These are phyloP conservation scores for Bidens hawaiensis DNA, from an alignment of 140 eudicot genomes.

Conservation along the genomic window DNA sequence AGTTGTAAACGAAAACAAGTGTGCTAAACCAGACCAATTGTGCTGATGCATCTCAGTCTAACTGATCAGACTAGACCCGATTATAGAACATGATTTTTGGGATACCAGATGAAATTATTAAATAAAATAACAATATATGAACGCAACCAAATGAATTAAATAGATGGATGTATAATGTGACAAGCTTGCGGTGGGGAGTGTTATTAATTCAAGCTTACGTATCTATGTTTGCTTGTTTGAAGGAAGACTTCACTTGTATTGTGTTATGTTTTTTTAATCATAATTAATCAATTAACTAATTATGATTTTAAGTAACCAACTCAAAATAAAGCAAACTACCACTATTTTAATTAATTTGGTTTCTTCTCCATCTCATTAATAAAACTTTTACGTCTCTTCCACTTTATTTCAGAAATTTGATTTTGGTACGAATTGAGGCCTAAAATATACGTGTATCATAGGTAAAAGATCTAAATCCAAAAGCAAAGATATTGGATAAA, in stretches of 20 bases:
- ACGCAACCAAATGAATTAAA: slow-evolving; percentile 21
- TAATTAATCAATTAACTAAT: background rate
- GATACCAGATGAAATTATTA: background rate
- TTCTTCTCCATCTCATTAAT: slow-evolving; percentile 12
- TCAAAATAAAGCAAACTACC: slow-evolving; percentile 27
- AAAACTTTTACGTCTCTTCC: background rate
- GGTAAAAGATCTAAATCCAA: background rate
- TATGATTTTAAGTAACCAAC: slow-evolving; percentile 13
- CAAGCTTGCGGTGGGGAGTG: slow-evolving; percentile 35
- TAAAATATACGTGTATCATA: background rate
- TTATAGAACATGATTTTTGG: background rate
- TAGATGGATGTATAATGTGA: slow-evolving; percentile 14
- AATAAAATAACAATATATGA: background rate
- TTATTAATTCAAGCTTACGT: slow-evolving; percentile 29
- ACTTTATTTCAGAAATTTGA: background rate
- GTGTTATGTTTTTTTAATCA: slow-evolving; percentile 1
- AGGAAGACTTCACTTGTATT: slow-evolving; percentile 17
- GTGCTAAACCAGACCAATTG: no score
- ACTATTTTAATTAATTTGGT: background rate
- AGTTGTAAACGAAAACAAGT: no score
- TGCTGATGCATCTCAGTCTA: no score
- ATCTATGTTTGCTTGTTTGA: slow-evolving; percentile 33
- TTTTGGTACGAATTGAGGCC: background rate
- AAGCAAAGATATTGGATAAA: background rate
- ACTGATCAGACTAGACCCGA: no score